Conservation (phyloP, 2,329 filamentous ascomycete species). For the Pseudofabraea citricarpa region DNA sequence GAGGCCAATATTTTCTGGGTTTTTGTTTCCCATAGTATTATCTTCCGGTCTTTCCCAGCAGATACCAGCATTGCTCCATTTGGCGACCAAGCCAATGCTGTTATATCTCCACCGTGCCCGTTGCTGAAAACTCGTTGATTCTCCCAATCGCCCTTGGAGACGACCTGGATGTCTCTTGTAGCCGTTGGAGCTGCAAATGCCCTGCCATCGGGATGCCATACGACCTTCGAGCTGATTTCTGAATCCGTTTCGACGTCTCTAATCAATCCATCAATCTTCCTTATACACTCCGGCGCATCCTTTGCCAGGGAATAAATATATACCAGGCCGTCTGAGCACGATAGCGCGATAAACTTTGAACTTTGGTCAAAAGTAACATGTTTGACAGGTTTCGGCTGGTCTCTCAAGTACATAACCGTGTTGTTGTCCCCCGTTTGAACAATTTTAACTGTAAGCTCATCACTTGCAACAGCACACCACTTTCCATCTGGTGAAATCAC, state of each 20-base stretch:
- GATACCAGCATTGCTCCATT: slow-evolving; percentile 84
- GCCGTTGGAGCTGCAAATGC: slow-evolving; percentile 84
- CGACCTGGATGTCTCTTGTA: slow-evolving; percentile 76
- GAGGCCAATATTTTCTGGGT: slow-evolving; percentile 76
- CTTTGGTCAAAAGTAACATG: slow-evolving; percentile 84
- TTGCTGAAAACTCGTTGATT: slow-evolving; percentile 74
- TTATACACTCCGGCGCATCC: slow-evolving; percentile 75
- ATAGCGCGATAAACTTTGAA: slow-evolving; percentile 70
- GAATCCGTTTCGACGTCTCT: slow-evolving; percentile 71
- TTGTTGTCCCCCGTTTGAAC: slow-evolving; percentile 78
- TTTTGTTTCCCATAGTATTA: slow-evolving; percentile 84
- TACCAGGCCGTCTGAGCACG: slow-evolving; percentile 82
- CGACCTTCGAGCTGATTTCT: slow-evolving; percentile 67
- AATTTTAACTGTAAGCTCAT: slow-evolving; percentile 87
- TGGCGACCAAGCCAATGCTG: slow-evolving; percentile 85
- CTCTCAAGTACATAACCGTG: slow-evolving; percentile 71
- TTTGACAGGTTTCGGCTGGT: slow-evolving; percentile 84
- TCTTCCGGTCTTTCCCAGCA: slow-evolving; percentile 61
- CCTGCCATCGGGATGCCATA: slow-evolving; percentile 92
- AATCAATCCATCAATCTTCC: slow-evolving; percentile 82
- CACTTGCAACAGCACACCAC: slow-evolving; percentile 95
- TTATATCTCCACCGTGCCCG: slow-evolving; percentile 80
- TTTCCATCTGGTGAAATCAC: slow-evolving; percentile 74
- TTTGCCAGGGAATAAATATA: slow-evolving; percentile 83
- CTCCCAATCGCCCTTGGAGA: slow-evolving; percentile 88